Evolutionary conservation across 352 stramenopile species (phyloP).

Genomic region (Peronospora belbahrii): DNA sequence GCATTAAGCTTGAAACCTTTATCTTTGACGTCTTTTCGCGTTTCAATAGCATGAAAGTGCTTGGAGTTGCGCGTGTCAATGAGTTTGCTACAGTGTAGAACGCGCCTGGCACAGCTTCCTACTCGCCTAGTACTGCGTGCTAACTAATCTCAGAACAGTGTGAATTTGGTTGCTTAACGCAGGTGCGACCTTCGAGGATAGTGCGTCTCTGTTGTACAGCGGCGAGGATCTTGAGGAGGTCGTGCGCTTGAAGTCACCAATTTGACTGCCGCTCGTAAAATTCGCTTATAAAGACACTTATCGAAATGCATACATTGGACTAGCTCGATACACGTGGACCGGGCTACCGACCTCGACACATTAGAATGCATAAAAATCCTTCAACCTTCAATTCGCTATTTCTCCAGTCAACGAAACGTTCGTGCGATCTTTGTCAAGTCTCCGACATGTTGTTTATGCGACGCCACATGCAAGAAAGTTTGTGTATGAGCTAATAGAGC

Average conservation of each 20-base stretch:
- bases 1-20: constrained; percentile 98
- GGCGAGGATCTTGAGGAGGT: constrained; percentile 64
- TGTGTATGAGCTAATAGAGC: no score
- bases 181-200: constrained; percentile 35
- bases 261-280: constrained; percentile 35
- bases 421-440: no score
- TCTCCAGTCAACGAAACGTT: no score
- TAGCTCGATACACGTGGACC: no score
- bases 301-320: no score
- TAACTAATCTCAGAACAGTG: constrained; percentile 50
- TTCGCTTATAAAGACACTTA: no score
- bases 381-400: no score
- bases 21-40: constrained; percentile 99
- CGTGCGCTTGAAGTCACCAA: constrained; percentile 31
- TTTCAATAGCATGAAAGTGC: constrained; percentile 88
- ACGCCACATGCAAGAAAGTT: no score
- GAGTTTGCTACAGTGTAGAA: constrained; percentile 91
- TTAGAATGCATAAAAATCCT: no score
- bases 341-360: no score
- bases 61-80: constrained; percentile 84
- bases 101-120: constrained; percentile 45
- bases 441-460: no score
- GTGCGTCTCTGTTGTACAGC: constrained; percentile 60
- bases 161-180: constrained; percentile 50
- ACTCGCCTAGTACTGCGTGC: constrained; percentile 77